Base-by-base conservation (phyloP, 352 stramenopile species). In the Pythium chondricola region DNA sequence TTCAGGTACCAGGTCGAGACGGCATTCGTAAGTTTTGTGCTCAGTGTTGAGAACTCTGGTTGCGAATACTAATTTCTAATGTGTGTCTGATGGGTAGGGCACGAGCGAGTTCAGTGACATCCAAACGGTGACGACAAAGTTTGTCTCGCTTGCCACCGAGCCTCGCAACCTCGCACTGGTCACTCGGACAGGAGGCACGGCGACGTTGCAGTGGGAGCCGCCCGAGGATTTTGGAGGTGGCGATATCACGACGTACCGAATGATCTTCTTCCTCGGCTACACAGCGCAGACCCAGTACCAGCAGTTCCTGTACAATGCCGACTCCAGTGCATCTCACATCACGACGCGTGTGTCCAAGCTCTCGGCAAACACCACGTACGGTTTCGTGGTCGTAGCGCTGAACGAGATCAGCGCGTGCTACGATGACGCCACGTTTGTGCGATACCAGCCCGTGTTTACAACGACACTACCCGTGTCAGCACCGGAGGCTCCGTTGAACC, bases 161-260 rank as follows among this genome's bases (percentile, higher is more conserved):
- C 65, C 58, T 1, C 53, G 43, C 33, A 60, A 73, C 24, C 32
- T 78, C 6, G 31, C 20, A 9, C 20, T 70, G 6, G 1, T 71
- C 2, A 47, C 43, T 21, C 56, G 54, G 39, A 73, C 66, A 1
- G 71, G 68, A 8, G 75, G 75, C 14, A 59, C 70, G 0, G 63
- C 62, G 6, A 61, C 54, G 5, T 41, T 87, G 24, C 63, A 52
- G 22, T 87, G 75, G 75, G 40, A 48, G 11, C 53, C 63, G 6
- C 71, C 75, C 9, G 29, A 71, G 3, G 75, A 87, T 58, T 72
- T 73, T 57, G 75, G 75, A n/a, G 75, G 75, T 6, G 60, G 35
- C 8, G 56, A 70, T 14, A 62, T 87, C 25, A 76, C 59, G 6
- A 65, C 38, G 18, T 87, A 85, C 31, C 54, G 75, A 21, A 56